Evolutionary conservation across 2,329 filamentous ascomycete species (phyloP), one percentile per base, ranked within the genome.

Genomic region (Diplocarpon mali): DNA sequence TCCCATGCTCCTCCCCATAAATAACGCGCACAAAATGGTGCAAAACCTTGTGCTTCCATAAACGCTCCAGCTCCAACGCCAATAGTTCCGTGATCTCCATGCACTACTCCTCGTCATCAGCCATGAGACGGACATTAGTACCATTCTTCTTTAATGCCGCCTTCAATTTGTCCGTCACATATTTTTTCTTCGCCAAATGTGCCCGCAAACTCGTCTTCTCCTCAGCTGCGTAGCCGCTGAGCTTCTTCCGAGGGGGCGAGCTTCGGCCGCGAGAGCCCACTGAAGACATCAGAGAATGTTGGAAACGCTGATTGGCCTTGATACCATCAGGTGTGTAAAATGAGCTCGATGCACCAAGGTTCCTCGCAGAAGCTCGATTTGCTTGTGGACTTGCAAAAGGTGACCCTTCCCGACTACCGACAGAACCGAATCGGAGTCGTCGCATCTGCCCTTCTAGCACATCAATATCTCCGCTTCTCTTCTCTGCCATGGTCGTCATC

Each of bases 401-500:
- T 15, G 62, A 70, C 32, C 59, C 67, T 57, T 72, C 66, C 34
- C 69, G 62, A 57, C 65, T 70, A 15, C 6, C 69, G 63, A 49
- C 49, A 6, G 61, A 62, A 29, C 53, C 49, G 8, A 85, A 64
- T 6, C 74, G 73, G 16, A 93, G 65, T 60, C 80, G 85, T 47
- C 83, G 80, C 67, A 98, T 78, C 61, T 95, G 85, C 38, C 80
- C 77, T 65, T 96, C 92, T 28, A 96, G 72, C 6, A 95, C 78
- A 61, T 95, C 87, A 42, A 98, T 80, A 57, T 96, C 90, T 46
- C 83, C 85, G 60, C 85, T 92, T 61, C 86, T 85, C 66, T 87
- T 86, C 69, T 96, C 86, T 0, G 85, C 85, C 82, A 95, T 90
- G 48, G 71, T 76, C 29, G 89, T 95, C 83, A 98, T 89, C 60